phyloP scores from a whole-genome alignment of 768 basidiomycete genomes.

The Hypholoma fasciculare region DNA sequence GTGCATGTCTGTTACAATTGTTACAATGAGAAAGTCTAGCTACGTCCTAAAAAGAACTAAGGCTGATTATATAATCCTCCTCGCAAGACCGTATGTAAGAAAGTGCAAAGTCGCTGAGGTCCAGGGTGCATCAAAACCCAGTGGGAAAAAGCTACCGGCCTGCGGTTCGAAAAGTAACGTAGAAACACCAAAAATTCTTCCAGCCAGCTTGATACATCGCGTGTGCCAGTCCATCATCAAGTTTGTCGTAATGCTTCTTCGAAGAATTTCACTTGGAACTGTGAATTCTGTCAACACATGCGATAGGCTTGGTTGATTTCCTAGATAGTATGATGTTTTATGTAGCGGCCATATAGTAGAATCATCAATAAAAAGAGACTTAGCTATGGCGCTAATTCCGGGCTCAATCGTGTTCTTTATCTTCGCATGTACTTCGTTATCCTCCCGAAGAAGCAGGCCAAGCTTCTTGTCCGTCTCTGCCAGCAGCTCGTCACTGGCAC shows the following conservation, averaged over 20 bases:
- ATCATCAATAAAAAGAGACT: slow-evolving; percentile 8
- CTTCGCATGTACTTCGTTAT: neutral
- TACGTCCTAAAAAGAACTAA: too few relatives aligned
- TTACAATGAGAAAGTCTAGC: too few relatives aligned
- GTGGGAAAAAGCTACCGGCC: too few relatives aligned
- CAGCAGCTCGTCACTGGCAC: neutral
- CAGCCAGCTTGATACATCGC: slow-evolving; percentile 4
- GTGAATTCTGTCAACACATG: neutral
- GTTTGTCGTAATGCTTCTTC: neutral
- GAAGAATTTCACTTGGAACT: neutral
- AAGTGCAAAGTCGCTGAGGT: too few relatives aligned
- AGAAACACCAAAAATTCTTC: slow-evolving; percentile 12
- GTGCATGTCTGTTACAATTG: too few relatives aligned
- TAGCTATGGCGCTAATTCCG: slow-evolving; percentile 3
- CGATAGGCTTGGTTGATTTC: neutral
- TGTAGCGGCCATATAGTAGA: slow-evolving; percentile 1
- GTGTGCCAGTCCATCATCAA: slow-evolving; percentile 11
- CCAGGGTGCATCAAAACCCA: too few relatives aligned
- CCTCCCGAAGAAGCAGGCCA: neutral
- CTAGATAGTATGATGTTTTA: neutral
- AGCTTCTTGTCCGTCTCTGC: neutral
- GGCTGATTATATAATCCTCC: too few relatives aligned
- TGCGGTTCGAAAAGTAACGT: too few relatives aligned
- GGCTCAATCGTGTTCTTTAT: neutral
- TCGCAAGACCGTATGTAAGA: too few relatives aligned